phyloP scores from a whole-genome alignment of 352 stramenopile genomes.

The Pythium inflatum region DNA sequence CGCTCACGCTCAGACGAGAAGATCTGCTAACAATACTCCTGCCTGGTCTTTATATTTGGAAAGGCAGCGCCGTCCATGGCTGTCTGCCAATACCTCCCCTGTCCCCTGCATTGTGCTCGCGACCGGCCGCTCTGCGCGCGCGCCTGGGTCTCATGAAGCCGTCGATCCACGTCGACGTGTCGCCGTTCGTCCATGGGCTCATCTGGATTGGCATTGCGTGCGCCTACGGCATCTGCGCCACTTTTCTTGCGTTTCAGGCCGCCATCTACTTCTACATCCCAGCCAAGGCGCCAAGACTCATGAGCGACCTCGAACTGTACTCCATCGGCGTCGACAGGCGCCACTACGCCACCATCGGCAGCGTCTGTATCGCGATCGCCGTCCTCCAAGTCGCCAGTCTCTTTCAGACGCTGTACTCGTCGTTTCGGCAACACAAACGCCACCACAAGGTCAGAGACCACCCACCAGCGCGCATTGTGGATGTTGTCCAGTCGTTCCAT shows the following conservation, averaged over 20 bases:
- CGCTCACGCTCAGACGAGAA: too few relatives aligned
- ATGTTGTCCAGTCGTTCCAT: neutral
- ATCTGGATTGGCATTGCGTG: constrained; percentile 17
- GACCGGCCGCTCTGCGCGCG: too few relatives aligned
- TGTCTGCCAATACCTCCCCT: too few relatives aligned
- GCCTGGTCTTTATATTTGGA: too few relatives aligned
- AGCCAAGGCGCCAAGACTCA: neutral
- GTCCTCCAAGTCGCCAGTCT: neutral
- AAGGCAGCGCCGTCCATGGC: too few relatives aligned
- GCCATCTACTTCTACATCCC: constrained; percentile 20
- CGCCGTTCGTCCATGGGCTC: too few relatives aligned
- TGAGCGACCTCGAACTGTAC: constrained; percentile 16
- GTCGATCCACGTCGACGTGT: constrained; percentile 4
- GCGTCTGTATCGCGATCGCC: constrained; percentile 5
- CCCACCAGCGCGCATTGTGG: too few relatives aligned
- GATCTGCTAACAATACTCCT: too few relatives aligned
- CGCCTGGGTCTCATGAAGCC: too few relatives aligned
- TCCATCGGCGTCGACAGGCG: neutral
- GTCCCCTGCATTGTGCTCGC: too few relatives aligned
- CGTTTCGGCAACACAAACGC: neutral
- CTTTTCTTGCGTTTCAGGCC: constrained; percentile 1
- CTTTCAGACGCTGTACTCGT: neutral
- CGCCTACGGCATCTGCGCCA: constrained; percentile 5
- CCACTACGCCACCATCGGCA: constrained; percentile 9
- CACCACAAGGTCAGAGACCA: too few relatives aligned